These are phyloP conservation scores for Russula vinacea DNA, from an alignment of 768 basidiomycete genomes.

Conservation along the genomic window DNA sequence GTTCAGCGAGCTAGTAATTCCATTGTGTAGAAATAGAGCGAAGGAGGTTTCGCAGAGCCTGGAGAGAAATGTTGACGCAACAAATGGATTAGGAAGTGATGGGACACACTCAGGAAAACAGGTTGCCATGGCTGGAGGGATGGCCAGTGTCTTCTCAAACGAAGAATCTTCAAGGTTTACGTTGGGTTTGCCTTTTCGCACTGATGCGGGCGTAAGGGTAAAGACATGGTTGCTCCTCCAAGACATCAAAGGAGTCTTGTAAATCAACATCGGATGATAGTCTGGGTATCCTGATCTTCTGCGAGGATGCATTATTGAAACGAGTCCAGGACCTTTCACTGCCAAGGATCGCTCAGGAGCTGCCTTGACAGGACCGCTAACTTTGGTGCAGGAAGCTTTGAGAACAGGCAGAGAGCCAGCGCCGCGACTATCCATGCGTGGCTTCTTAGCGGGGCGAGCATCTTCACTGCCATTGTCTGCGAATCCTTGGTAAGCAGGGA, in stretches of 20 bases:
- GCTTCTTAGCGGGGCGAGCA: conserved; percentile 56
- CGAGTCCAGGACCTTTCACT: conserved; percentile 58
- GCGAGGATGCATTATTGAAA: conserved; percentile 45
- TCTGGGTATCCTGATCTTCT: neutral
- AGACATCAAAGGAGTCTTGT: neutral
- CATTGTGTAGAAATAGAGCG: conserved; percentile 23
- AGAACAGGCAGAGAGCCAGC: conserved; percentile 65
- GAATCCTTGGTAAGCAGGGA: conserved; percentile 50
- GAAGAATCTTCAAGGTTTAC: conserved; percentile 36
- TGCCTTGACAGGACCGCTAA: conserved; percentile 45
- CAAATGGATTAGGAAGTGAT: neutral
- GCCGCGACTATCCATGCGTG: conserved; percentile 46
- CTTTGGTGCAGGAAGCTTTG: conserved; percentile 76
- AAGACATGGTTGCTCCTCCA: conserved; percentile 34
- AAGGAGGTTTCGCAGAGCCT: conserved; percentile 30
- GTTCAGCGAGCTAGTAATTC: conserved; percentile 29
- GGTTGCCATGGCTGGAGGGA: conserved; percentile 45
- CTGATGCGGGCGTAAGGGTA: conserved; percentile 54
- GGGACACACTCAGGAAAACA: conserved; percentile 63
- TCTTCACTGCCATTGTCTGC: conserved; percentile 41
- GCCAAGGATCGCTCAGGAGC: conserved; percentile 59
- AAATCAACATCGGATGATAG: neutral
- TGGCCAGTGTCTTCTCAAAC: conserved; percentile 20
- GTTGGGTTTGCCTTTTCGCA: conserved; percentile 59
- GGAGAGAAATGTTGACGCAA: conserved; percentile 9